A percentile compares a stretch with the other conserved stretches of the same genome.
These are phyloP conservation scores for Staphylotrichum longicolle DNA, from an alignment of 495 filamentous ascomycete genomes.

Conservation along the genomic window DNA sequence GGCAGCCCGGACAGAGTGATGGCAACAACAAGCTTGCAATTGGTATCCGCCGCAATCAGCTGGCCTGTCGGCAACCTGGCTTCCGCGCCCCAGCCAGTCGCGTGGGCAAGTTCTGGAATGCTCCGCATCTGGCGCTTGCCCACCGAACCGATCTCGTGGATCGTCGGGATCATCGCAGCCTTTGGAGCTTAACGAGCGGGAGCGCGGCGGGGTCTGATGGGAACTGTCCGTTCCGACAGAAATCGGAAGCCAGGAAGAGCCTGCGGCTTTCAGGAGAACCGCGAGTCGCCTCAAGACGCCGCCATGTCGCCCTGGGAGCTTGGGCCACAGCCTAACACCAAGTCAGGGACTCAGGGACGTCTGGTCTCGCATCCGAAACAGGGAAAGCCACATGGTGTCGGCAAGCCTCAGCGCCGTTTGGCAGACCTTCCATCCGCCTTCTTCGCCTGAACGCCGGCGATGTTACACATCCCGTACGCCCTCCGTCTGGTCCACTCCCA, in stretches of 20 bases:
- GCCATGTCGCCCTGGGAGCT: conserved; percentile 7
- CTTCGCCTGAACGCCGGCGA: conserved; percentile 18
- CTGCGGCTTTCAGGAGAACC: conserved; percentile 9
- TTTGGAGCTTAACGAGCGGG: not conserved
- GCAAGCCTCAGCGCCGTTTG: conserved; percentile 33
- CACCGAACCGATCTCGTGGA: not conserved
- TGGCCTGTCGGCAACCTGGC: conserved; percentile 1
- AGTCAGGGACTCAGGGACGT: conserved; percentile 10
- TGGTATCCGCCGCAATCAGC: not conserved
- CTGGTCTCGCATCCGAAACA: conserved; percentile 31
- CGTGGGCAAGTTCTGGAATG: too few species aligned
- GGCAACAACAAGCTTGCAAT: not conserved
- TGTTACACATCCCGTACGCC: conserved; percentile 33
- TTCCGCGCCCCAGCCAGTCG: conserved; percentile 1
- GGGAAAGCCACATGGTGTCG: conserved; percentile 20
- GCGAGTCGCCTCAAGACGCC: too few species aligned
- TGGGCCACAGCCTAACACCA: conserved; percentile 13
- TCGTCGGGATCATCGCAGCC: not conserved
- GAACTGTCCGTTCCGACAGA: conserved; percentile 10
- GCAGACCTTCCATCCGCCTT: conserved; percentile 15
- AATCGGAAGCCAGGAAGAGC: not conserved
- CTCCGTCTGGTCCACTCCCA: conserved; percentile 20
- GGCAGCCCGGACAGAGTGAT: not conserved
- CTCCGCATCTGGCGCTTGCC: too few species aligned
- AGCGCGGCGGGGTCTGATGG: conserved; percentile 7